Evolutionary conservation across 108 stramenopile species (phyloP), one percentile per base, ranked within the genome.

Genomic region (Nitzschia putrida): DNA sequence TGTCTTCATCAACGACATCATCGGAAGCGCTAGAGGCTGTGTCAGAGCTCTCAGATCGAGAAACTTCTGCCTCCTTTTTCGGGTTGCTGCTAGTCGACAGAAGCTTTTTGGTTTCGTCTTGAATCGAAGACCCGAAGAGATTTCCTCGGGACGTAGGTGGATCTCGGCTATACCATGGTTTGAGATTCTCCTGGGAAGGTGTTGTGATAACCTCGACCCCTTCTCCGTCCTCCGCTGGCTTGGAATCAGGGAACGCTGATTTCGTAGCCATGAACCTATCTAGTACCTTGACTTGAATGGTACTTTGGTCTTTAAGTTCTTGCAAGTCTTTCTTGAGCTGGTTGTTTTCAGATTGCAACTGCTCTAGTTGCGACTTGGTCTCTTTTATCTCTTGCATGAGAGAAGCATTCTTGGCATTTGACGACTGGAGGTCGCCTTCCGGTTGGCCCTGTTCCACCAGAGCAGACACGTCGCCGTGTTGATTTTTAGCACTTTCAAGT

Each of bases 201-300:
- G 56, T 37, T 25, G 23, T 55, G 13, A 57, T 41, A 1, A 49
- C 56, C 42, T 69, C 68, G 40, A 58, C 18, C 8, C 68, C 43
- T 44, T 58, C 42, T 2, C 22, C 20, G 4, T 57, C 68, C 40
- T 38, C 53, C 5, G 14, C 66, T 29, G 3, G 20, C 14, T 69
- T 56, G 5, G 49, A 23, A 49, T 51, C 64, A 2, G 16, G 43
- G 1, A 34, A 1, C 3, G 64, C 64, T 14, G 2, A 2, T 18
- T 26, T 14, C 3, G 43, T 6, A 24, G 6, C 8, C 1, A 21
- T 40, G 37, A 59, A n/a, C 2, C 20, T 59, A 3, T 64, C 45
- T 2, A 49, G 23, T 18, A 21, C 16, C 20, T 26, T 49, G 38
- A 64, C 38, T 14, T 49, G 24, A 20, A 53, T 11, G 47, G 18